Percentiles rank a stretch among this genome's conserved stretches.
Conservation (phyloP, 1,284 basidiomycete species). For the Austroboletus niveus region DNA sequence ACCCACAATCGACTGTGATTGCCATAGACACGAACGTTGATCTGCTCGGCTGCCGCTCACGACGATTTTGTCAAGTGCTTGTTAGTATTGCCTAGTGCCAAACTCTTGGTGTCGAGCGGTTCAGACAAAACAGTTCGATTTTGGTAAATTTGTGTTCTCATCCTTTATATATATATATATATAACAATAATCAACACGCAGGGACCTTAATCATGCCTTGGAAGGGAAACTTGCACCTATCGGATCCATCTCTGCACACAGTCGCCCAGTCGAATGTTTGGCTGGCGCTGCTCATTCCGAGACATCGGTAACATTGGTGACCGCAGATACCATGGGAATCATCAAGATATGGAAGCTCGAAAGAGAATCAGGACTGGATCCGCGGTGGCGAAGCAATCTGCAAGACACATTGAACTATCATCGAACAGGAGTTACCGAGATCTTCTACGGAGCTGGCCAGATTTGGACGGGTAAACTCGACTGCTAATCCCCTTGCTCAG, state of each 20-base stretch:
- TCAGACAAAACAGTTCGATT: conserved; percentile 90
- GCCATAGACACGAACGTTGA: conserved; percentile 59
- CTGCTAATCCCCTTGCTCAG: neutral
- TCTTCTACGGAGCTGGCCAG: conserved; percentile 61
- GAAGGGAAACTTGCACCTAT: conserved; percentile 47
- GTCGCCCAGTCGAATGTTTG: conserved; percentile 66
- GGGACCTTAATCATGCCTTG: conserved; percentile 56
- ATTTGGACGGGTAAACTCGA: conserved; percentile 77
- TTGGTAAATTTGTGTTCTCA: conserved; percentile 53
- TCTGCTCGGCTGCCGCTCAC: conserved; percentile 79
- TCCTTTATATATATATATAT: neutral
- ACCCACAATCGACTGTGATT: neutral
- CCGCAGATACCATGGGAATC: conserved; percentile 84
- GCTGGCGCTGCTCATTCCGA: conserved; percentile 47
- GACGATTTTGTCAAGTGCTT: conserved; percentile 86
- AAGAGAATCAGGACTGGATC: conserved; percentile 41
- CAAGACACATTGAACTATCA: conserved; percentile 65
- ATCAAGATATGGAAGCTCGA: conserved; percentile 74
- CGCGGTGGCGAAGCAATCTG: conserved; percentile 53
- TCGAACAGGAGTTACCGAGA: conserved; percentile 78
- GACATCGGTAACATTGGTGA: conserved; percentile 57
- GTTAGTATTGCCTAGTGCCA: conserved; percentile 61
- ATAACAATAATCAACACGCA: conserved; percentile 25
- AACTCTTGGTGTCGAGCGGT: conserved; percentile 79
- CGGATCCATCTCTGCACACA: conserved; percentile 72